Evolutionary conservation across 2,329 filamentous ascomycete genomes (phyloP).

Genomic region (Didymella glomerata): DNA sequence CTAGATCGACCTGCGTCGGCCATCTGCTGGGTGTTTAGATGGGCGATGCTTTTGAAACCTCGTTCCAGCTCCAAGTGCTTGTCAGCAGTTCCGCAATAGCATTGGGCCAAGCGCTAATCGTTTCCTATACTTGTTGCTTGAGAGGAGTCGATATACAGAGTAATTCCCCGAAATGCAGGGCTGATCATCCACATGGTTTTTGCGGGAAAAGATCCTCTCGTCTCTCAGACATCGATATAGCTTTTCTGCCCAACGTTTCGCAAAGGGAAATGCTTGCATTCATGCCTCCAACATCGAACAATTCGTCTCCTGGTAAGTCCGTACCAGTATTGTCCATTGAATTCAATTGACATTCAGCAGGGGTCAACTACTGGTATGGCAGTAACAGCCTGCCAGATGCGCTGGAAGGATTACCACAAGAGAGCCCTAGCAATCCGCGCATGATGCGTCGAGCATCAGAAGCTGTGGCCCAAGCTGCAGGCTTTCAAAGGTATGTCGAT

Average conservation of each 20-base stretch:
- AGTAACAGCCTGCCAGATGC: conserved; percentile 41
- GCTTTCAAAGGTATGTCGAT: conserved; percentile 42
- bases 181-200: conserved; percentile 37
- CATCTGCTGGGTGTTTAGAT: conserved; percentile 39
- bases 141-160: conserved; percentile 42
- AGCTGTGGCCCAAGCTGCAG: conserved; percentile 39
- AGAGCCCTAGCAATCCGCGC: conserved; percentile 33
- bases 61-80: conserved; percentile 43
- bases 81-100: conserved; percentile 42
- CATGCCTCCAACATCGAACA: conserved; percentile 49
- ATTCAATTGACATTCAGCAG: conserved; percentile 31
- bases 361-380: conserved; percentile 48
- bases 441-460: conserved; percentile 47
- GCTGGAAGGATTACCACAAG: conserved; percentile 38
- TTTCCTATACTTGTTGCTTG: conserved; percentile 35
- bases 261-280: conserved; percentile 48
- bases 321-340: conserved; percentile 8
- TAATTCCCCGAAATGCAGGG: conserved; percentile 45
- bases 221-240: conserved; percentile 32
- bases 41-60: conserved; percentile 44
- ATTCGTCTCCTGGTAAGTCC: conserved; percentile 45
- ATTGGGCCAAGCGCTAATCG: conserved; percentile 39
- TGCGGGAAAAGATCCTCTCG: conserved; percentile 33
- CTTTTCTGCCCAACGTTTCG: conserved; percentile 29
- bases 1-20: conserved; percentile 45